phyloP scores from a whole-genome alignment of 1,139 yeast species.

The Pneumocystis murina region DNA sequence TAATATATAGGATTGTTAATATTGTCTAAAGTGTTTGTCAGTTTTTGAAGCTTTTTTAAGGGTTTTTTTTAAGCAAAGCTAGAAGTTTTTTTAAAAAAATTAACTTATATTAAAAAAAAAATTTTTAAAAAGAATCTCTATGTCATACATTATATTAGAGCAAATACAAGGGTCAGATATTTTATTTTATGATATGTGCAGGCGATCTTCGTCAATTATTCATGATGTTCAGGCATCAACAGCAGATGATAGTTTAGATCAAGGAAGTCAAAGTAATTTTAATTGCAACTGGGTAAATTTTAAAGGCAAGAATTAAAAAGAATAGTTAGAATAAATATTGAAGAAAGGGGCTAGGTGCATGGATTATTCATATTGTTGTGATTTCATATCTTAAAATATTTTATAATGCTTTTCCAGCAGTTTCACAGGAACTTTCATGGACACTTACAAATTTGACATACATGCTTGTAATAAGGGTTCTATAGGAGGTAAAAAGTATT shows the following conservation, averaged over 20 bases:
- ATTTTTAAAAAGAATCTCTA: not conserved
- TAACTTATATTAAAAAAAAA: no score
- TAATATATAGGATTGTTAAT: no score
- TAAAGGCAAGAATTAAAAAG: constrained; percentile 35
- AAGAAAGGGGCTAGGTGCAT: constrained; percentile 35
- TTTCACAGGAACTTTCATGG: constrained; percentile 80
- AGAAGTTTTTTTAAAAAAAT: no score
- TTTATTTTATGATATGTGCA: not conserved
- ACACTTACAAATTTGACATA: constrained; percentile 81
- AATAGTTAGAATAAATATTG: no score
- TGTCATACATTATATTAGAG: not conserved
- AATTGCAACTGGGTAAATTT: constrained; percentile 94
- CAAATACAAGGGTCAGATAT: not conserved
- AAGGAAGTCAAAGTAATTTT: constrained; percentile 71
- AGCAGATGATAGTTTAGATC: constrained; percentile 83
- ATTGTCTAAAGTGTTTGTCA: no score
- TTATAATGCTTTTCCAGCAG: constrained; percentile 61
- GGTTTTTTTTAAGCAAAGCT: no score
- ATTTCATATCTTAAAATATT: constrained; percentile 58
- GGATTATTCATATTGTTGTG: constrained; percentile 81
- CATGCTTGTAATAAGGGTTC: constrained; percentile 32
- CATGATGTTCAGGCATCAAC: constrained; percentile 82
- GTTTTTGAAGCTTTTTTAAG: no score
- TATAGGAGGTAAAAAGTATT: not conserved
- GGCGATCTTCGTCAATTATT: constrained; percentile 34